Percentiles rank a stretch among this genome's conserved stretches.
Conservation (phyloP, 768 basidiomycete species). For the Tulasnella sp. region DNA sequence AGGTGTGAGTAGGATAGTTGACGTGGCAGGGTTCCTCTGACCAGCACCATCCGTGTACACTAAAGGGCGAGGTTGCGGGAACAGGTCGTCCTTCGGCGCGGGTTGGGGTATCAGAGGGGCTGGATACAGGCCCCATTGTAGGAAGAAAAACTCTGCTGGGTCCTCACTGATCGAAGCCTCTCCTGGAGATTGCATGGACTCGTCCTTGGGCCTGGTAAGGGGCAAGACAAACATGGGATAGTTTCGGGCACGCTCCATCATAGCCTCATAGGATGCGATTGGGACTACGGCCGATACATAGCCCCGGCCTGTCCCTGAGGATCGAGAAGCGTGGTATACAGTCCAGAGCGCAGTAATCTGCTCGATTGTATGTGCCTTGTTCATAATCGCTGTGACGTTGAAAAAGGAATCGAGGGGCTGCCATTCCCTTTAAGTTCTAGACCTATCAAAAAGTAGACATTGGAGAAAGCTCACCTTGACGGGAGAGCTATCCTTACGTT, state of each 20-base stretch:
- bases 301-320: slow-evolving; percentile 69
- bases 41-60: slow-evolving; percentile 35
- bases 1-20: slow-evolving; percentile 86
- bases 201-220: slow-evolving; percentile 35
- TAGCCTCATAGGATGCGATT: slow-evolving; percentile 54
- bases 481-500: slow-evolving; percentile 48
- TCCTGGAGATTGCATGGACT: slow-evolving; percentile 17
- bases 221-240: slow-evolving; percentile 81
- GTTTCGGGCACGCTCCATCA: slow-evolving; percentile 48
- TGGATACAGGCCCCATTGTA: slow-evolving; percentile 85
- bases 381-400: slow-evolving; percentile 59
- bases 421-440: slow-evolving; percentile 10
- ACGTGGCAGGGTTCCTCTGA: slow-evolving; percentile 26
- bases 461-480: slow-evolving; percentile 7
- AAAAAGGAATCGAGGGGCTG: slow-evolving; percentile 76
- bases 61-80: slow-evolving; percentile 28
- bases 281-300: slow-evolving; percentile 80
- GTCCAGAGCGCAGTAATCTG: slow-evolving; percentile 82
- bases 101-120: slow-evolving; percentile 49
- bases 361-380: slow-evolving; percentile 55
- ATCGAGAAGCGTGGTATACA: slow-evolving; percentile 74
- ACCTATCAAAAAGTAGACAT: not conserved
- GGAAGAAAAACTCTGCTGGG: slow-evolving; percentile 64
- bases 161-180: slow-evolving; percentile 17
- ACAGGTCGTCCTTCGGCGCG: slow-evolving; percentile 30